Conservation (phyloP, 1,139 yeast genomes). For the Wickerhamomyces sp. region DNA sequence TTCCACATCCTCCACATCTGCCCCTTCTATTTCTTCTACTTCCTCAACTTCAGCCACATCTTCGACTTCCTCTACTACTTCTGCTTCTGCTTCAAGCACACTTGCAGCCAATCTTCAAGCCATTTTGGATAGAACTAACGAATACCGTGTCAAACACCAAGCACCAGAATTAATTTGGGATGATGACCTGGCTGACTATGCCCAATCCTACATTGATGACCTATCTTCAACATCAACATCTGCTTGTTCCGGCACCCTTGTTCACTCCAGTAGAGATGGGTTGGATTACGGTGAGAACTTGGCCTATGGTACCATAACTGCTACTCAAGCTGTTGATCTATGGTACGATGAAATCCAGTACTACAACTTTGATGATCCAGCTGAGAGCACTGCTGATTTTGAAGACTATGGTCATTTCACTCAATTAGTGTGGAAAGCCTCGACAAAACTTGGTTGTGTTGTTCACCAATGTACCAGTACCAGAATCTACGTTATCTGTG, state of each 20-base stretch:
- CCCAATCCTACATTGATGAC: constrained; percentile 43
- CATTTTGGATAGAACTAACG: constrained; percentile 35
- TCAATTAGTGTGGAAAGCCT: constrained; percentile 60
- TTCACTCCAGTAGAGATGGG: constrained; percentile 46
- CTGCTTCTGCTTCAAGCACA: constrained; percentile 8
- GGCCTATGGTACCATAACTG: constrained; percentile 49
- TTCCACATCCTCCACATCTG: not conserved
- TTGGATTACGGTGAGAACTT: constrained; percentile 53
- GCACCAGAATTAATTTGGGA: constrained; percentile 46
- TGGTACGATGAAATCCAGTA: constrained; percentile 60
- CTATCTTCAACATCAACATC: not conserved
- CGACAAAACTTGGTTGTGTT: constrained; percentile 56
- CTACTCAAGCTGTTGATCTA: constrained; percentile 49
- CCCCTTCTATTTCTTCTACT: constrained; percentile 13
- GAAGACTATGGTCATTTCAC: constrained; percentile 44
- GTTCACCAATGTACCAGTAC: constrained; percentile 28
- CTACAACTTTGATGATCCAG: constrained; percentile 45
- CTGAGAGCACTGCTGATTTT: constrained; percentile 25
- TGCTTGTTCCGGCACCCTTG: constrained; percentile 50
- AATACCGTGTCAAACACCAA: constrained; percentile 49
- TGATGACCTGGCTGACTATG: constrained; percentile 32
- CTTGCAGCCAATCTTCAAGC: constrained; percentile 7
- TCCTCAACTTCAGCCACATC: constrained; percentile 14
- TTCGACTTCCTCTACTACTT: constrained; percentile 17
- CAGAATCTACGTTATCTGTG: constrained; percentile 62